Conservation (phyloP, 176 grass and related monocot species). For the Microstegium vimineum region DNA sequence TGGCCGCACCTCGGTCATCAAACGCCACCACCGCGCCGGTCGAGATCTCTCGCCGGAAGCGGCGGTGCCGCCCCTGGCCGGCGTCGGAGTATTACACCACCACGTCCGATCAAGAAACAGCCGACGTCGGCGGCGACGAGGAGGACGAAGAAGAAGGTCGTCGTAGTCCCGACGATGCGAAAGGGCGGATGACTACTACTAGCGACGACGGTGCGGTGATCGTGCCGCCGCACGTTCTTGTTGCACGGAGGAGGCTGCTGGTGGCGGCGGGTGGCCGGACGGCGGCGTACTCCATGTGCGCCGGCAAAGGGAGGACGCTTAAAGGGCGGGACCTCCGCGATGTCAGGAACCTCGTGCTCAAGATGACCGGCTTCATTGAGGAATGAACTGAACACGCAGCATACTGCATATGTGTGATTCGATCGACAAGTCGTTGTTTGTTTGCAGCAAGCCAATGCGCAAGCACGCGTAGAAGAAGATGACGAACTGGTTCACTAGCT, state of each 20-base stretch:
- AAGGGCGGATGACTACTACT: no score
- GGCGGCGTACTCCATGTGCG: conserved; percentile 59
- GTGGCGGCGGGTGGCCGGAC: background rate
- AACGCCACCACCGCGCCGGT: conserved; percentile 32
- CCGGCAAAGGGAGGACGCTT: conserved; percentile 74
- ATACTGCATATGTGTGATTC: background rate
- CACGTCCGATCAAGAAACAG: background rate
- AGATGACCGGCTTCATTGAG: conserved; percentile 83
- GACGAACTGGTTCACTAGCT: background rate
- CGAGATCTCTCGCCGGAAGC: conserved; percentile 32
- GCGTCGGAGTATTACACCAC: background rate
- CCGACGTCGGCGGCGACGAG: background rate
- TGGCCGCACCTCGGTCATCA: background rate
- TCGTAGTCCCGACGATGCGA: background rate
- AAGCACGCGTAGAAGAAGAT: background rate
- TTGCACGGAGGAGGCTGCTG: conserved; percentile 5
- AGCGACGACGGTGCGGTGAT: background rate
- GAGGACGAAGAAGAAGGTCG: background rate
- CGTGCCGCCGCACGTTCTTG: conserved; percentile 49
- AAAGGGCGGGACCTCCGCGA: conserved; percentile 71
- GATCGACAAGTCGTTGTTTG: background rate
- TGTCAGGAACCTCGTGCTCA: conserved; percentile 56
- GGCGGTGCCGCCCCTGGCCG: conserved; percentile 44
- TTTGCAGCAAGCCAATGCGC: background rate
- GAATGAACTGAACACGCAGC: conserved; percentile 22